Percentiles rank a stretch among this genome's conserved stretches.
These are phyloP conservation scores for Tubosaeta brunneosetosa DNA, from an alignment of 768 basidiomycete species.

Conservation along the genomic window DNA sequence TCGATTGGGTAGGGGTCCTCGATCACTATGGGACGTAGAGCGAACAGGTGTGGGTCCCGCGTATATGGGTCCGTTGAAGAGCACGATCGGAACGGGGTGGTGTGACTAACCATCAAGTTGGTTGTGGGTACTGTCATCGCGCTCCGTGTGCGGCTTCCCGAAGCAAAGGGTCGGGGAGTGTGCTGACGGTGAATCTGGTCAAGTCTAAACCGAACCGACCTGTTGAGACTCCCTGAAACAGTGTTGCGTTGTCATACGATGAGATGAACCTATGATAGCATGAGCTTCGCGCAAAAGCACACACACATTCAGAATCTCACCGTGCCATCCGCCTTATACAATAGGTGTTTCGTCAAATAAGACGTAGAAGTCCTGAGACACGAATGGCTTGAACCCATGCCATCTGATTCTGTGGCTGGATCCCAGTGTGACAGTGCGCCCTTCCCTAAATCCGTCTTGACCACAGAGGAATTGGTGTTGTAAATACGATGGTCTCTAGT, in stretches of 20 bases:
- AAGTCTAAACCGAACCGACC: conserved; percentile 23
- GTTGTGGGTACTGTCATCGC: conserved; percentile 56
- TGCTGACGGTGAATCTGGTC: conserved; percentile 73
- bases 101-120: conserved; percentile 52
- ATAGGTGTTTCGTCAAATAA: too few relatives aligned
- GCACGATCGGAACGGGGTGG: conserved; percentile 55
- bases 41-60: conserved; percentile 58
- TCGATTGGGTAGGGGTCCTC: conserved; percentile 39
- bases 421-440: too few relatives aligned
- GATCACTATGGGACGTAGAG: conserved; percentile 58
- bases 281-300: conserved; percentile 13
- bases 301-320: conserved; percentile 5
- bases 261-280: conserved; percentile 56
- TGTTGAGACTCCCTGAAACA: conserved; percentile 19
- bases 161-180: conserved; percentile 61
- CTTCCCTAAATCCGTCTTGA: too few relatives aligned
- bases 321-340: too few relatives aligned
- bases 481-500: too few relatives aligned
- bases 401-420: too few relatives aligned
- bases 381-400: too few relatives aligned
- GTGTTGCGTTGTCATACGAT: conserved; percentile 60
- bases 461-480: too few relatives aligned
- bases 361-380: too few relatives aligned
- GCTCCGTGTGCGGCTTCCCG: conserved; percentile 76
- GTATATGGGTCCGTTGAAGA: too few relatives aligned